Conservation (phyloP, 2,329 filamentous ascomycete genomes). For the Pseudocercospora cruenta region DNA sequence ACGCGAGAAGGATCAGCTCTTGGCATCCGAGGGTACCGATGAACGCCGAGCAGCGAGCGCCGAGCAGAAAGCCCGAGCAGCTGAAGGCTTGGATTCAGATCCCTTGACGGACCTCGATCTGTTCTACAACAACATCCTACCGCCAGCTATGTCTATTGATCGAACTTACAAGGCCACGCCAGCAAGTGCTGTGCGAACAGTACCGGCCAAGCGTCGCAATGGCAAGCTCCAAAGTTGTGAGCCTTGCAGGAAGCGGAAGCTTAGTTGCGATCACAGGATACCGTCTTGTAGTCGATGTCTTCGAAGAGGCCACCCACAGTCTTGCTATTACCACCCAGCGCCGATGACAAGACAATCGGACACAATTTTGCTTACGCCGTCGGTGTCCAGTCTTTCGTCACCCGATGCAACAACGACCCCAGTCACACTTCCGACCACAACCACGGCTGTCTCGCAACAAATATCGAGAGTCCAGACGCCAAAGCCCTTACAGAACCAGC, state of each 20-base stretch:
- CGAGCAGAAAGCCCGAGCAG: neutral
- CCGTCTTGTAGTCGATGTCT: slow-evolving; percentile 30
- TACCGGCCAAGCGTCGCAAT: slow-evolving; percentile 30
- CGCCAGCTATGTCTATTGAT: neutral
- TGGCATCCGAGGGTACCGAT: neutral
- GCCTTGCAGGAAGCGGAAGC: slow-evolving; percentile 30
- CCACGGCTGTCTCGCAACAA: slow-evolving; percentile 1
- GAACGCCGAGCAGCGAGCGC: neutral
- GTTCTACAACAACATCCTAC: neutral
- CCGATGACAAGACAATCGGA: slow-evolving; percentile 25
- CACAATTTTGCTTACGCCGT: slow-evolving; percentile 10
- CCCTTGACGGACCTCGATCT: neutral
- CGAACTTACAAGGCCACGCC: slow-evolving; percentile 3
- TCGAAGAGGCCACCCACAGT: slow-evolving; percentile 19
- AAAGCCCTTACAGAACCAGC: neutral
- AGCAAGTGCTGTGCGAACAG: slow-evolving; percentile 8
- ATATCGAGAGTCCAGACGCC: neutral
- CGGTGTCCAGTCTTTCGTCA: neutral
- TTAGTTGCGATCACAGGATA: slow-evolving; percentile 31
- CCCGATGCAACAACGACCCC: slow-evolving; percentile 1
- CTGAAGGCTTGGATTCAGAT: neutral
- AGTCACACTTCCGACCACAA: neutral
- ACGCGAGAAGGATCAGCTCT: neutral
- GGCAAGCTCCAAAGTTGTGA: slow-evolving; percentile 32
- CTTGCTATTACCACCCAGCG: slow-evolving; percentile 32